Evolutionary conservation across 306 rosid genomes (phyloP).

Genomic region (Medicago ruthenica): DNA sequence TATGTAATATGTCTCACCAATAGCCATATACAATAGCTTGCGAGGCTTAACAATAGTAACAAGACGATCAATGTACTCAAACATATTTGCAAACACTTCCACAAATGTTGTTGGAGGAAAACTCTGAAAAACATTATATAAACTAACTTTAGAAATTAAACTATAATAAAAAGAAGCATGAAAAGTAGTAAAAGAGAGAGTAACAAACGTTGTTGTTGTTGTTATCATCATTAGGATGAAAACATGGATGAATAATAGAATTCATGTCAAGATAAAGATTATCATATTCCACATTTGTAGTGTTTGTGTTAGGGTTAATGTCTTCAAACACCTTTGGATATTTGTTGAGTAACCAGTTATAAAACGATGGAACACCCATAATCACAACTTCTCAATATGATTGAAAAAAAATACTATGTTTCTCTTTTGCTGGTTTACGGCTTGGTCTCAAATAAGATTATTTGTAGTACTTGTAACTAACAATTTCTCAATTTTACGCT

Average conservation of each 20-base stretch:
- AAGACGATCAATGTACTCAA: conserved; percentile 54
- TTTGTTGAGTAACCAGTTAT: conserved; percentile 53
- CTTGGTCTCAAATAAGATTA: too few species aligned
- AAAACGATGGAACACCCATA: conserved; percentile 73
- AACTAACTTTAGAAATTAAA: neutral
- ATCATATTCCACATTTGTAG: conserved; percentile 48
- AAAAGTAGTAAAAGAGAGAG: neutral
- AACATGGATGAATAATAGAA: conserved; percentile 64
- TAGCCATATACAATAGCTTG: conserved; percentile 55
- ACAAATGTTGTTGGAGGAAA: conserved; percentile 43
- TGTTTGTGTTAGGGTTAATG: conserved; percentile 12
- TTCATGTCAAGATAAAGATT: conserved; percentile 70
- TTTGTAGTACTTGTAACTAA: too few species aligned
- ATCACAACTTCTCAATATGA: neutral
- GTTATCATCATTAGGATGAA: conserved; percentile 48
- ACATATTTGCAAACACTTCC: conserved; percentile 55
- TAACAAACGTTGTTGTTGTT: conserved; percentile 25
- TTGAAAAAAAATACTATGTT: too few species aligned
- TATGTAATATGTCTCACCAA: conserved; percentile 39
- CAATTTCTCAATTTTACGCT: too few species aligned
- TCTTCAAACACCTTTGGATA: conserved; percentile 45
- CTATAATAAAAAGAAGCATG: neutral
- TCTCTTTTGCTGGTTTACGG: neutral
- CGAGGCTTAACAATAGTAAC: conserved; percentile 47
- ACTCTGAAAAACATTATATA: conserved; percentile 19